Percentiles rank a stretch among this genome's conserved stretches.
These are phyloP conservation scores for Krasilnikovozyma curviuscula DNA, from an alignment of 768 basidiomycete genomes.

Conservation along the genomic window DNA sequence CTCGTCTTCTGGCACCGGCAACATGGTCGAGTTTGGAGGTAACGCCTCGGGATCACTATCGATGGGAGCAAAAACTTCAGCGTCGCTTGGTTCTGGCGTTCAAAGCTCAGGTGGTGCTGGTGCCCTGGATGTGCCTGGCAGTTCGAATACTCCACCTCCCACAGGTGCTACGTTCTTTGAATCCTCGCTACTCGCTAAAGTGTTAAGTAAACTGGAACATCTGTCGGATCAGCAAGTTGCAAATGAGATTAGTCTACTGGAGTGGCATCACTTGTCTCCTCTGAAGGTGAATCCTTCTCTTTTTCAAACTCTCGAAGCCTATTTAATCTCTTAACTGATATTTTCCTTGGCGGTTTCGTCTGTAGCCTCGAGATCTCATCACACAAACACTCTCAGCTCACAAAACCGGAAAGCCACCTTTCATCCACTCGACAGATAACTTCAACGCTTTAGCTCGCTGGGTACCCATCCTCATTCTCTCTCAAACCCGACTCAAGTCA, in stretches of 20 bases:
- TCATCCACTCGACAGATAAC: background rate
- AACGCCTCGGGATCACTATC: too few relatives aligned
- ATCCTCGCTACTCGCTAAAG: too few relatives aligned
- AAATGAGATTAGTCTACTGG: slow-evolving; percentile 4
- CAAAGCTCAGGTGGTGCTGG: too few relatives aligned
- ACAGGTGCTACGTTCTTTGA: background rate
- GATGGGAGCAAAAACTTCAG: too few relatives aligned
- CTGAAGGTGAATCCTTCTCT: background rate
- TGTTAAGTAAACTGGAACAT: too few relatives aligned
- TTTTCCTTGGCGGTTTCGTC: too few relatives aligned
- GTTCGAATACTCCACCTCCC: background rate
- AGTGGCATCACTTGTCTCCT: slow-evolving; percentile 1
- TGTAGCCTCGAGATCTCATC: slow-evolving; percentile 3
- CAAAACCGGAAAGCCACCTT: background rate
- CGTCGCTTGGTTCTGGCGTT: too few relatives aligned
- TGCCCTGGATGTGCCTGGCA: too few relatives aligned
- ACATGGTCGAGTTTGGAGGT: too few relatives aligned
- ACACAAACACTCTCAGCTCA: slow-evolving; percentile 6
- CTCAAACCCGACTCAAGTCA: slow-evolving; percentile 54
- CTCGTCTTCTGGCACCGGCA: too few relatives aligned
- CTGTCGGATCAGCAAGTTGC: slow-evolving; percentile 8
- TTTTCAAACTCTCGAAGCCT: background rate
- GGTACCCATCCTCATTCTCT: slow-evolving; percentile 77
- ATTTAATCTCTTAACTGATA: background rate
- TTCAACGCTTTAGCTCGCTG: slow-evolving; percentile 29